A percentile compares a stretch with the other conserved stretches of the same genome.
Conservation (phyloP, 2,329 filamentous ascomycete genomes). For the Scedosporium minutisporum region DNA sequence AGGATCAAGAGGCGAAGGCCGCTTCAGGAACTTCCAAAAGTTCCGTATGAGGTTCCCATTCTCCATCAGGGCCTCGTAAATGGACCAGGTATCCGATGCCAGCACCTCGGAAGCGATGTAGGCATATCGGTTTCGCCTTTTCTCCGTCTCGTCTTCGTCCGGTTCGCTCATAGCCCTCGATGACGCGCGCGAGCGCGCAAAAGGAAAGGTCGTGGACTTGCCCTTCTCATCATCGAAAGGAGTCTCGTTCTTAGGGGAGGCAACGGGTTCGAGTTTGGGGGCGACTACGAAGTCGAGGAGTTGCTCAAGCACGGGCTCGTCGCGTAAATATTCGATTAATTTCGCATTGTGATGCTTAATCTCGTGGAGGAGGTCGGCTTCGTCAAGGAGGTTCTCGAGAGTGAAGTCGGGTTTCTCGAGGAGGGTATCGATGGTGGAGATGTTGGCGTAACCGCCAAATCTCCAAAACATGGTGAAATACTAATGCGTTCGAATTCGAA, state of each 20-base stretch:
- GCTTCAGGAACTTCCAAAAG: constrained; percentile 86
- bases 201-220: constrained; percentile 31
- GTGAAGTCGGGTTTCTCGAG: constrained; percentile 95
- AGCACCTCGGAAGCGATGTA: constrained; percentile 89
- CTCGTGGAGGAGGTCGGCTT: constrained; percentile 93
- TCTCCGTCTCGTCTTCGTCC: constrained; percentile 70
- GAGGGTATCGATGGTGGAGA: constrained; percentile 91
- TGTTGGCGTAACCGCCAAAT: constrained; percentile 97
- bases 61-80: constrained; percentile 84
- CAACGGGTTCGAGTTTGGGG: constrained; percentile 53
- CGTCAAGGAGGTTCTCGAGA: constrained; percentile 90
- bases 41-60: constrained; percentile 67
- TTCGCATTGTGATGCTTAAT: constrained; percentile 97
- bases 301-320: constrained; percentile 73
- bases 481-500: constrained; percentile 14
- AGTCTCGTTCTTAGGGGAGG: constrained; percentile 33
- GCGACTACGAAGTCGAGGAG: constrained; percentile 88
- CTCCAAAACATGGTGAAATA: constrained; percentile 89
- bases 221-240: constrained; percentile 28
- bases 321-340: constrained; percentile 89
- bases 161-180: constrained; percentile 39
- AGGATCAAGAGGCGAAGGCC: constrained; percentile 77
- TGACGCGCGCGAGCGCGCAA: constrained; percentile 42
- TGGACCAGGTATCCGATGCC: constrained; percentile 93
- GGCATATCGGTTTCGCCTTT: constrained; percentile 85